Evolutionary conservation across 2,329 filamentous ascomycete species (phyloP), one percentile per base, ranked within the genome.

Genomic region (Aspergillus puulaauensis): DNA sequence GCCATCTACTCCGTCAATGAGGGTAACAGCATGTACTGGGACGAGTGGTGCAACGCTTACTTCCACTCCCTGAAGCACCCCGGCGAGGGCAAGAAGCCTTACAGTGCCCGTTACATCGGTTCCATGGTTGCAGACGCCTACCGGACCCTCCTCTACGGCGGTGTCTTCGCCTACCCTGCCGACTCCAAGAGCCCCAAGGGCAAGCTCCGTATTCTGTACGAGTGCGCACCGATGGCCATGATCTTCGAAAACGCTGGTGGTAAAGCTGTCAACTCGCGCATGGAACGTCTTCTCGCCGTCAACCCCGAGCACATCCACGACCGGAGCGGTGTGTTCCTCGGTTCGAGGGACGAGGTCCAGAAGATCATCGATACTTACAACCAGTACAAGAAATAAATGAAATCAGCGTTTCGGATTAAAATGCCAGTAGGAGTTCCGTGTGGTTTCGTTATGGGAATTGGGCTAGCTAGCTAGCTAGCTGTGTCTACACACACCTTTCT

Each of bases 91-190:
- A 68, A 72, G 64, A 97, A 96, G 81, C 95, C 95, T 40, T 98
- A 99, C 80, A 96, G 90, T 71, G 84, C 93, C 14, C 85, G 95
- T 68, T 99, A 99, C 77, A 99, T 99, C 67, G 93, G 93, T 58
- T 91, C 87, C 81, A 99, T 99, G 95, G 95, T 99, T 57, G 95
- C 95, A 44, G 95, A 99, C 76, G 95, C 95, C 14, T 99, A 99
- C 80, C 88, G 95, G 49, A 99, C 95, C 14, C 79, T 99, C 63
- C 79, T 98, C 57, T 99, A 99, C 74, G 95, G 95, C 60, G 95
- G 95, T 65, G 90, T 99, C 72, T 99, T 99, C 76, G 95, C 95
- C 45, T 99, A 99, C 74, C 95, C 95, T 0, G 91, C 93, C 14
- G 95, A 99, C 73, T 96, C 93, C 82, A 98, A 99, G 87, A 96